Base-by-base conservation (phyloP, 2,329 filamentous ascomycete genomes). In the Penicillium sp. region DNA sequence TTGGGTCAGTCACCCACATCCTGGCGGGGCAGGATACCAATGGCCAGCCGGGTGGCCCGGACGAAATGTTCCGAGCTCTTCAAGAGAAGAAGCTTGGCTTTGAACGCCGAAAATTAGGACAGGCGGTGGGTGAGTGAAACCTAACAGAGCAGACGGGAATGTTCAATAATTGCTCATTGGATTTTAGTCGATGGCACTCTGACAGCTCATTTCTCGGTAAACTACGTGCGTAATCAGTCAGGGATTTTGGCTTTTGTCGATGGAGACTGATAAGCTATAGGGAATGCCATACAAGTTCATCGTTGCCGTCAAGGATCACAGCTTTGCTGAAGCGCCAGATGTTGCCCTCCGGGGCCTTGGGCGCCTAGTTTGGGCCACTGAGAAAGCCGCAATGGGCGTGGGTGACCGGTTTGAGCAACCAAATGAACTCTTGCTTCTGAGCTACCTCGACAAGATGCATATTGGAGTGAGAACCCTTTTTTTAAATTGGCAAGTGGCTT, bases 281-380 rank as follows among this genome's bases (percentile, higher is more conserved):
- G 76, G 76, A 2, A 74, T 76, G 68, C 74, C 74, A 0, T 79
- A 79, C 54, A 78, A 79, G 41, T 79, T 75, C 52, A 65, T 78
- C 20, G 74, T 74, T 4, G 63, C 66, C 1, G 70, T 72, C 4
- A 59, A 64, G 12, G 70, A 66, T 3, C 61, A 58, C 17, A 52
- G 59, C 0, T 74, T 75, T 35, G 50, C 51, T 7, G 60, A 64
- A 17, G 66, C 70, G 1, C 66, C 67, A 1, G 41, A 48, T 1
- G 59, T 61, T 1, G 65, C 79, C 7, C 64, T 64, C 9, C 54
- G 59, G 8, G 67, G 68, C 0, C 61, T 76, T 3, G 68, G 68
- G 1, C 69, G 72, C 6, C 54, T 79, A 14, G 73, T 70, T 28
- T 79, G 75, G 75, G 74, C 74, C 1, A 69, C 68, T 0, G 50